phyloP scores from a whole-genome alignment of 2,329 filamentous ascomycete genomes.

The Blastomyces percursus region DNA sequence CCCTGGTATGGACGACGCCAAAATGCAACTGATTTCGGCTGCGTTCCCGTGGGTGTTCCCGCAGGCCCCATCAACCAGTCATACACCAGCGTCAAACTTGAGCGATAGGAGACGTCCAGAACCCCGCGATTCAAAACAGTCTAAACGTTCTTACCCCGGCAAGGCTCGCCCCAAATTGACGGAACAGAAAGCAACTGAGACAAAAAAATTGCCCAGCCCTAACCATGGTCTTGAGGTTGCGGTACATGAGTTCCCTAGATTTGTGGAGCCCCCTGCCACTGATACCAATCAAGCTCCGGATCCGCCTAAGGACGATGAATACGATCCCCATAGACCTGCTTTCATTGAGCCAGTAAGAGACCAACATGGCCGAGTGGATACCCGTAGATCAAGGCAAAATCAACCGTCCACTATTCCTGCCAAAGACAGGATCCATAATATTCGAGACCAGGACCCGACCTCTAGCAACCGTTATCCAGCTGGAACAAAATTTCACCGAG shows the following conservation, averaged over 20 bases:
- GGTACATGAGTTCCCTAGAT: constrained; percentile 16
- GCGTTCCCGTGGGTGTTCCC: constrained; percentile 39
- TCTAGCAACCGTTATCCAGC: neutral
- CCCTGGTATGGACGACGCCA: constrained; percentile 47
- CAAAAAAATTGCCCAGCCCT: neutral
- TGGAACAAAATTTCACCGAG: neutral
- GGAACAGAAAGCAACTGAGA: neutral
- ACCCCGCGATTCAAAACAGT: constrained; percentile 5
- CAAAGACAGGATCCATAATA: neutral
- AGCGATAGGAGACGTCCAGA: neutral
- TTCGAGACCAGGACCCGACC: neutral
- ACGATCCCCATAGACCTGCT: constrained; percentile 36
- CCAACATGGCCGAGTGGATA: constrained; percentile 10
- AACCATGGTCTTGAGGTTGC: constrained; percentile 13
- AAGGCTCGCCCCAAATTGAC: neutral
- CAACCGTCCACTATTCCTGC: neutral
- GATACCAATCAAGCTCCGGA: constrained; percentile 18
- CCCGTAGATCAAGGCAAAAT: constrained; percentile 2
- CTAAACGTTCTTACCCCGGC: neutral
- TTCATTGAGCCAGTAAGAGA: constrained; percentile 17
- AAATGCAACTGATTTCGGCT: constrained; percentile 41
- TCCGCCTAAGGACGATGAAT: constrained; percentile 37
- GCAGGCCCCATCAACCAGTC: neutral
- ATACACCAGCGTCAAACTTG: constrained; percentile 2
- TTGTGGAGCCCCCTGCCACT: constrained; percentile 13